Base-by-base conservation (phyloP, 228 moss, liverwort and hornwort species). In the Sphagnum magellanicum region DNA sequence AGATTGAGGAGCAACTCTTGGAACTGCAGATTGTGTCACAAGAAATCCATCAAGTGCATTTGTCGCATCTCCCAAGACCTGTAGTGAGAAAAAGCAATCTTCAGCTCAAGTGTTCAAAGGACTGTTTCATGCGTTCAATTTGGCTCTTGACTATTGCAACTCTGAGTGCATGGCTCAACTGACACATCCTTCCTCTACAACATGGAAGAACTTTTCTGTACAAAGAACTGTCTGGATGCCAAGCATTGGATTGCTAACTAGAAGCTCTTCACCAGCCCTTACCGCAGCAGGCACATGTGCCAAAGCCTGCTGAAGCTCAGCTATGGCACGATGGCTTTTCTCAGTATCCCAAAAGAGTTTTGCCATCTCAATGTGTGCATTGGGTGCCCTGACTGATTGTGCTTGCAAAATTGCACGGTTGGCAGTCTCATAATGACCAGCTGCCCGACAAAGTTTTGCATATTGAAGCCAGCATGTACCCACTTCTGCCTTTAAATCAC, bases 331-430 rank as follows among this genome's bases (percentile, higher is more conserved):
- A 76, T 98, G 98, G 69, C 94, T 87, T 78, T 88, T 94, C 71
- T 90, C 83, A 60, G 94, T 98, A 65, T 94, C 93, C 98, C 98
- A 98, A 50, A 98, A 78, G 53, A 94, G 94, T 63, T 98, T 98
- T 67, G 98, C 94, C 94, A 92, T 93, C 83, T 98, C 98, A 89
- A 94, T 94, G 74, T 90, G 93, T 67, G 93, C 94, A 81, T 98
- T 92, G 51, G 89, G 89, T 67, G 98, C 98, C 48, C 90, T 86
- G 46, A 89, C 89, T 50, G 92, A 92, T 68, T 92, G 94, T 57
- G 98, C 98, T 81, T 98, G 90, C 73, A 94, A 74, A 63, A 98
- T 98, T 70, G 98, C 98, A 71, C 98, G 74, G 47, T 90, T 94
- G 63, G 98, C 98, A 65, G 94, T 94, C 79, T 98, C 98, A 73